These are phyloP conservation scores for Blumeria hordei DNA, from an alignment of 2,329 filamentous ascomycete species.

Conservation along the genomic window DNA sequence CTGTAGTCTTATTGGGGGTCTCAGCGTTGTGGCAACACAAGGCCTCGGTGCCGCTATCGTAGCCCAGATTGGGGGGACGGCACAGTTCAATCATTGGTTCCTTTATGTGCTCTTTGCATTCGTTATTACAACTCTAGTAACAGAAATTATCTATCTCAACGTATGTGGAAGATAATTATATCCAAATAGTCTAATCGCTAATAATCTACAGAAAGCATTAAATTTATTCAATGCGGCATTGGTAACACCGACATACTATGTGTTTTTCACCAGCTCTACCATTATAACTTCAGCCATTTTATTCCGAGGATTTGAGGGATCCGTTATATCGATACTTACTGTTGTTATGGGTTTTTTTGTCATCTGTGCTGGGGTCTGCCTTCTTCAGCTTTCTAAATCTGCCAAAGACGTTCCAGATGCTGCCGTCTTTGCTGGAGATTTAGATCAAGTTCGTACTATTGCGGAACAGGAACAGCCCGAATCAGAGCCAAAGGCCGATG, in stretches of 20 bases:
- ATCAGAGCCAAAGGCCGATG: conserved; percentile 84
- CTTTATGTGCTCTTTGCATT: conserved; percentile 80
- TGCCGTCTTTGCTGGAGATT: conserved; percentile 73
- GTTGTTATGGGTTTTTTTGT: conserved; percentile 83
- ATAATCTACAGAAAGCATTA: conserved; percentile 58
- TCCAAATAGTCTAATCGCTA: conserved; percentile 1
- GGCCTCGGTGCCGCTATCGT: conserved; percentile 79
- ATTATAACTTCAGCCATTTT: conserved; percentile 84
- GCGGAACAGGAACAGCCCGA: conserved; percentile 92
- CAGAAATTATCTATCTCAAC: conserved; percentile 88
- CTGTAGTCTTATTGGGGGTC: conserved; percentile 78
- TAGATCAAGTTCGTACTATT: conserved; percentile 87
- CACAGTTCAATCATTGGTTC: conserved; percentile 96
- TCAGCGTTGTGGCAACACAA: conserved; percentile 88
- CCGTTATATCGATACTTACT: conserved; percentile 54
- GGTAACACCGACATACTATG: conserved; percentile 95
- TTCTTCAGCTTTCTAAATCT: conserved; percentile 91
- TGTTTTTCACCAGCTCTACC: conserved; percentile 89
- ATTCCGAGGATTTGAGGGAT: conserved; percentile 85
- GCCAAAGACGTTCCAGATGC: conserved; percentile 91
- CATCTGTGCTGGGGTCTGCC: conserved; percentile 78
- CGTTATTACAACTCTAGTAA: conserved; percentile 67
- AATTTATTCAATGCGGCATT: conserved; percentile 93
- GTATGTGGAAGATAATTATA: conserved; percentile 28
- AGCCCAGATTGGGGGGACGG: conserved; percentile 55